These are phyloP conservation scores for Chenopodium berlandieri DNA, from an alignment of 148 eudicot species.

Conservation along the genomic window DNA sequence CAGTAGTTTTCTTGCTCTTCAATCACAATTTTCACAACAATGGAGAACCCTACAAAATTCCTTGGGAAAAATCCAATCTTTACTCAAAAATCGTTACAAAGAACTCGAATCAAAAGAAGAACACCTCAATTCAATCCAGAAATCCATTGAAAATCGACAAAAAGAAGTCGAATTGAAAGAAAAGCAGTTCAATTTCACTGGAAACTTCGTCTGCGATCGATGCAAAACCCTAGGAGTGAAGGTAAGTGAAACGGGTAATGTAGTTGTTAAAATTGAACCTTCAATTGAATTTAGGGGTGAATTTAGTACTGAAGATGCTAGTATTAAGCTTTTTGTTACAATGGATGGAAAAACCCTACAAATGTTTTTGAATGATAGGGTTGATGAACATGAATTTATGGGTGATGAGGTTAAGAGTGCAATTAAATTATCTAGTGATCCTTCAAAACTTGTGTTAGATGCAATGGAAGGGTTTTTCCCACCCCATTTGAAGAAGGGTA, in stretches of 20 bases:
- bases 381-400: not conserved
- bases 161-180: slow-evolving; percentile 3
- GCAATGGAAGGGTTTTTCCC: slow-evolving; percentile 14
- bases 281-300: slow-evolving; percentile 1
- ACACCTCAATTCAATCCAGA: not conserved
- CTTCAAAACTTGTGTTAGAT: slow-evolving; percentile 15
- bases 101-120: slow-evolving; percentile 8
- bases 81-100: not conserved
- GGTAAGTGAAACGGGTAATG: not conserved
- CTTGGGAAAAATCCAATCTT: not conserved
- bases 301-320: not conserved
- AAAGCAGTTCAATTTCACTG: not conserved
- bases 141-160: slow-evolving; percentile 2
- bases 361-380: slow-evolving; percentile 14
- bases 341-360: slow-evolving; percentile 10
- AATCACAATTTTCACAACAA: slow-evolving; percentile 5
- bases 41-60: not conserved
- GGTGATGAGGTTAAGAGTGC: slow-evolving; percentile 12
- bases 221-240: slow-evolving; percentile 14
- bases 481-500: slow-evolving; percentile 12
- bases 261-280: slow-evolving; percentile 4
- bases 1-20: not conserved
- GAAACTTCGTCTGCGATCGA: not conserved
- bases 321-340: slow-evolving; percentile 10
- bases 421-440: slow-evolving; percentile 12